These are phyloP conservation scores for Rhododendron henanense DNA, from an alignment of 148 eudicot species.

Conservation along the genomic window DNA sequence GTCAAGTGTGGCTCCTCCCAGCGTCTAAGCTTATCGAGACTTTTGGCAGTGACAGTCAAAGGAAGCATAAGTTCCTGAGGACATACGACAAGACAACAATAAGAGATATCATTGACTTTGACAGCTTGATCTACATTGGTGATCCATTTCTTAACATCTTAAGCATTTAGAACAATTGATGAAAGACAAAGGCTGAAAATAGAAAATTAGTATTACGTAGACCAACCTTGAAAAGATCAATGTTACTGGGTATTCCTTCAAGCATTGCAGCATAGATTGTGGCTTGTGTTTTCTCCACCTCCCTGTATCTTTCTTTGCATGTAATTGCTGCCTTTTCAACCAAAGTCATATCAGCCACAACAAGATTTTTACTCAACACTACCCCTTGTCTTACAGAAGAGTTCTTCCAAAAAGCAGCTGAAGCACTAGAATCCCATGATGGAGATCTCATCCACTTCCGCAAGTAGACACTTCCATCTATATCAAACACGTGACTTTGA, in stretches of 20 bases:
- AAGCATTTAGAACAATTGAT: neutral
- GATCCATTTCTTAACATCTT: neutral
- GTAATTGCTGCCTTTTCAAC: constrained; percentile 60
- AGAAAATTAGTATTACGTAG: neutral
- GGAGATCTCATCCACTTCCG: constrained; percentile 79
- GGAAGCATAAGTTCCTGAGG: constrained; percentile 82
- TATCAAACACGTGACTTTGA: constrained; percentile 54
- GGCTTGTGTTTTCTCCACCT: constrained; percentile 79
- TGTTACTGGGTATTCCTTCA: constrained; percentile 94
- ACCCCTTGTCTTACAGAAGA: constrained; percentile 40
- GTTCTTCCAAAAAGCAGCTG: constrained; percentile 70
- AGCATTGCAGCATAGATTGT: constrained; percentile 89
- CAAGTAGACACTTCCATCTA: constrained; percentile 85
- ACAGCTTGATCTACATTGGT: neutral
- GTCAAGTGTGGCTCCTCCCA: constrained; percentile 89
- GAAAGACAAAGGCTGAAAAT: neutral
- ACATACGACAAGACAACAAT: neutral
- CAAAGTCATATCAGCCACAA: constrained; percentile 69
- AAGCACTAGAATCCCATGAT: constrained; percentile 72
- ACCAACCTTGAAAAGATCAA: constrained; percentile 87
- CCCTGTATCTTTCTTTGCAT: constrained; percentile 55
- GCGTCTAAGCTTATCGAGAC: constrained; percentile 64
- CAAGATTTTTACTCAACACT: constrained; percentile 68
- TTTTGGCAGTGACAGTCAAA: constrained; percentile 40
- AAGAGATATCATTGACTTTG: neutral